Evolutionary conservation across 345 rosid genomes (phyloP).

Genomic region (Durio zibethinus): DNA sequence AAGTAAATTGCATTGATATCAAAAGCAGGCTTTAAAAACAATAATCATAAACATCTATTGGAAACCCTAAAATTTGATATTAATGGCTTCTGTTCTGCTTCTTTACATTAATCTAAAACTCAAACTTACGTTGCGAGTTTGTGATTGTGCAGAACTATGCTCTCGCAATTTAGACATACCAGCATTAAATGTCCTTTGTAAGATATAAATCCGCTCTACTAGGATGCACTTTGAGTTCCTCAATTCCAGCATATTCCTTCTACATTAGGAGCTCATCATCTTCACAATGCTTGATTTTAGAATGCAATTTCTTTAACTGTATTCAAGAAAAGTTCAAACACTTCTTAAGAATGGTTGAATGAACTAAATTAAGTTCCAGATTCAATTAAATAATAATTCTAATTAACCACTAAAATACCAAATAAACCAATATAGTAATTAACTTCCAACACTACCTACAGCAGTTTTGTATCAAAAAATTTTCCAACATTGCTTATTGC

Average conservation of each 20-base stretch:
- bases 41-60: not conserved
- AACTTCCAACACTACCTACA: too few species aligned
- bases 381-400: too few species aligned
- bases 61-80: not conserved
- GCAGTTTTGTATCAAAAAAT: too few species aligned
- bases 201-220: constrained; percentile 40
- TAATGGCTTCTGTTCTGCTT: not conserved
- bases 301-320: constrained; percentile 67
- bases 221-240: constrained; percentile 36
- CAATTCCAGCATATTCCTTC: constrained; percentile 51
- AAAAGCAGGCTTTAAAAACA: not conserved
- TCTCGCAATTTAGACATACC: constrained; percentile 63
- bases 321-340: constrained; percentile 6
- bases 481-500: too few species aligned
- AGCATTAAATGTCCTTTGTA: constrained; percentile 39
- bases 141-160: constrained; percentile 32
- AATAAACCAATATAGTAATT: too few species aligned
- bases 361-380: too few species aligned
- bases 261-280: constrained; percentile 68
- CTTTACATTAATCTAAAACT: constrained; percentile 6
- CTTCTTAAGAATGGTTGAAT: not conserved
- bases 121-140: constrained; percentile 6
- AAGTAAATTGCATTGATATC: too few species aligned
- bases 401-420: too few species aligned
- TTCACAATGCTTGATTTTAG: constrained; percentile 59